Base-by-base conservation (phyloP, 768 basidiomycete genomes). In the Podaxis mareebaensis region DNA sequence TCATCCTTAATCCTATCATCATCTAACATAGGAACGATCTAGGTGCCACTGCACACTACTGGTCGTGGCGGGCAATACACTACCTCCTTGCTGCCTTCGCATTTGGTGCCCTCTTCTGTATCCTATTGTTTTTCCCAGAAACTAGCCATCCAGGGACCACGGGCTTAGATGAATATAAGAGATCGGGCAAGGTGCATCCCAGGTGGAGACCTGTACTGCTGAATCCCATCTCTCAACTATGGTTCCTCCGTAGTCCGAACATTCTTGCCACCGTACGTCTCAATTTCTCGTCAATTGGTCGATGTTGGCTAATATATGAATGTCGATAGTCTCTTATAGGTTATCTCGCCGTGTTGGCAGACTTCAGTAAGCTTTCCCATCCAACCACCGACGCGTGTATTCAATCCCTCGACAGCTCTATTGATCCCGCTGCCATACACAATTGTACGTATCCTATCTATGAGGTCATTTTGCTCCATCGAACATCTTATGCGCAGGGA, bases 31-130 rank as follows among this genome's bases (percentile, higher is more conserved):
- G 44, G 44, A 2, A 46, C 17, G 17, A 46, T 46, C 17, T 15
- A 66, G 62, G 61, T 13, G 12, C 51, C 38, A 55, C 56, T 17
- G 67, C 63, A 7, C 64, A 65, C 24, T 65, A 65, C 65, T 79
- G 78, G 51, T 90, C 89, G 0, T 92, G 90, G 89, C 81, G 90
- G 0, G 67, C 78, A 5, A 81, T 88, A 70, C 88, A 92, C 69
- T 69, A 73, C 11, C 67, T 68, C 0, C 65, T 91, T 2, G 82
- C 80, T 2, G 38, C 77, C 0, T 72, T 76, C 39, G 82, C 80
- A 1, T 49, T 82, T 0, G 17, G 79, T 0, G 75, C 77, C 1
- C 75, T 84, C 48, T 4, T 81, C 8, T 64, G 75, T 7, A 75
- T 89, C 30, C 56, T 70, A 1, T 48, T 80, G 1, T 79, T 79